These are phyloP conservation scores for Hypoxylon sp. DNA, from an alignment of 2,329 filamentous ascomycete species.

Conservation along the genomic window DNA sequence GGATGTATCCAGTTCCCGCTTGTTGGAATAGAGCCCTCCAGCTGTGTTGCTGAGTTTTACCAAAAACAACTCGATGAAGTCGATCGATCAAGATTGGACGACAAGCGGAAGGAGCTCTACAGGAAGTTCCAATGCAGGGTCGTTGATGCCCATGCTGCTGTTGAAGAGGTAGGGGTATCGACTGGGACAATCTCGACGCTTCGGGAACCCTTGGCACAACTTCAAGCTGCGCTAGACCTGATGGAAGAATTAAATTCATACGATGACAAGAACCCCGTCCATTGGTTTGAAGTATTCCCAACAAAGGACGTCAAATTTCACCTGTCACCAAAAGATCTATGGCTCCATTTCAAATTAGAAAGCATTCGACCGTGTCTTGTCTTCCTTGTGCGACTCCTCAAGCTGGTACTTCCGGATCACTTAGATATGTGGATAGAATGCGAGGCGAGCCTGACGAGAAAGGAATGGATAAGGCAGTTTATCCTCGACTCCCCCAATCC, in stretches of 20 bases:
- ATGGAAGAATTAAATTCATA: slow-evolving; percentile 44
- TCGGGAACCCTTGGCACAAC: slow-evolving; percentile 30
- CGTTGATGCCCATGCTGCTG: slow-evolving; percentile 38
- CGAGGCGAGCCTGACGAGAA: slow-evolving; percentile 38
- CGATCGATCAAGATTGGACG: slow-evolving; percentile 36
- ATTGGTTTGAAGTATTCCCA: slow-evolving; percentile 46
- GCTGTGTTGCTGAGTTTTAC: slow-evolving; percentile 41
- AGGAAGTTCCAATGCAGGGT: slow-evolving; percentile 37
- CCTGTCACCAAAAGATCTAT: slow-evolving; percentile 41
- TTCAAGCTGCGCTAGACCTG: slow-evolving; percentile 41
- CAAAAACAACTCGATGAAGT: slow-evolving; percentile 29
- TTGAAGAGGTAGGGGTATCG: slow-evolving; percentile 18
- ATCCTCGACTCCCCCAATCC: slow-evolving; percentile 46
- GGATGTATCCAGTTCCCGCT: slow-evolving; percentile 37
- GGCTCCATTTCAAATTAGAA: slow-evolving; percentile 48
- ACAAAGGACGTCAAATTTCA: slow-evolving; percentile 10
- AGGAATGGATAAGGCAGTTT: slow-evolving; percentile 47
- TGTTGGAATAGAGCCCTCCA: slow-evolving; percentile 26
- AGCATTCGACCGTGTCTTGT: slow-evolving; percentile 48
- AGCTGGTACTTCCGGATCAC: slow-evolving; percentile 42
- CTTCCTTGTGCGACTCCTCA: slow-evolving; percentile 45
- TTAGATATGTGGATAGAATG: slow-evolving; percentile 46
- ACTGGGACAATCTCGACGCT: slow-evolving; percentile 38
- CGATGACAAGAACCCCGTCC: slow-evolving; percentile 47
- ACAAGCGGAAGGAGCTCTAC: slow-evolving; percentile 39